Conservation (phyloP, 441 rosid species). For the Metrosideros polymorpha region DNA sequence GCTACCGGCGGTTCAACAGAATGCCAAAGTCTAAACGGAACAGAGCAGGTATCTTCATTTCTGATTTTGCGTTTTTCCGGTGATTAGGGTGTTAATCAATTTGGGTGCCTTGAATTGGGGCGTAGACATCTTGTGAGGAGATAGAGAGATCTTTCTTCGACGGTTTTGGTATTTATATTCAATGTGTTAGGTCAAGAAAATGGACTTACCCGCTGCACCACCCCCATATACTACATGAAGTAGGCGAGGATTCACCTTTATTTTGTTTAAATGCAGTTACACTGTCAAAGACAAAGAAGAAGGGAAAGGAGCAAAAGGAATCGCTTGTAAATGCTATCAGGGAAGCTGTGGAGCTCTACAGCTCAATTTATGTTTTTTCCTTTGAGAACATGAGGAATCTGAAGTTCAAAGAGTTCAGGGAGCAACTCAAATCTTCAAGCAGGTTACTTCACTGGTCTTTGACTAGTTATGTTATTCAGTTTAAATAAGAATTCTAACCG, state of each 20-base stretch:
- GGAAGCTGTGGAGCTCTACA: slow-evolving; percentile 55
- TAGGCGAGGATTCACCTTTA: background rate
- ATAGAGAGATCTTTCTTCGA: background rate
- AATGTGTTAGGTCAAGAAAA: background rate
- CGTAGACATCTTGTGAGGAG: background rate
- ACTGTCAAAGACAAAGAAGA: slow-evolving; percentile 90
- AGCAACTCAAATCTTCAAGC: slow-evolving; percentile 74
- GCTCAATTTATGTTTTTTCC: slow-evolving; percentile 65
- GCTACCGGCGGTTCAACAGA: background rate
- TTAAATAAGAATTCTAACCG: background rate
- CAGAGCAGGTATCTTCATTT: slow-evolving; percentile 40
- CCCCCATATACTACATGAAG: background rate
- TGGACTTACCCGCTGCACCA: background rate
- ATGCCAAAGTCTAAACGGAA: slow-evolving; percentile 99
- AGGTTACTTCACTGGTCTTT: slow-evolving; percentile 22
- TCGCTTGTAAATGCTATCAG: slow-evolving; percentile 55
- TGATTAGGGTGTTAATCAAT: background rate
- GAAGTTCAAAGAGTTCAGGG: slow-evolving; percentile 90
- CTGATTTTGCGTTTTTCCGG: background rate
- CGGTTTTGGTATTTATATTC: background rate
- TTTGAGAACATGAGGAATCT: slow-evolving; percentile 96
- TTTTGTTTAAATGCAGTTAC: slow-evolving; percentile 42
- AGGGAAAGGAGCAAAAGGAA: slow-evolving; percentile 92
- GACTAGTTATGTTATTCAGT: background rate
- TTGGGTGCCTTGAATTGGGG: background rate